These are phyloP conservation scores for Megacollybia marginata DNA, from an alignment of 768 basidiomycete species.

Conservation along the genomic window DNA sequence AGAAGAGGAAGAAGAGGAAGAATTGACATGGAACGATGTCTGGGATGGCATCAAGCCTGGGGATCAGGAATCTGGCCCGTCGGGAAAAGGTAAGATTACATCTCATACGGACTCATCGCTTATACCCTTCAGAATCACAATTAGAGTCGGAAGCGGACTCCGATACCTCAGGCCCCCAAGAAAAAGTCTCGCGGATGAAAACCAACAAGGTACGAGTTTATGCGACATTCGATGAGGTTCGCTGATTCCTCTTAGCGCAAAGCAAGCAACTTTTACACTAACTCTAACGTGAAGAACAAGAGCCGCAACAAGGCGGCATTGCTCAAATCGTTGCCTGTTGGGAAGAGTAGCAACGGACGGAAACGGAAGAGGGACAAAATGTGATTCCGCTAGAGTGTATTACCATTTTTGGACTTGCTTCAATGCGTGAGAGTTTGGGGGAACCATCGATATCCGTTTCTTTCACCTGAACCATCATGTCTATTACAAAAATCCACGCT, in stretches of 20 bases:
- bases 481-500: slow-evolving; percentile 85
- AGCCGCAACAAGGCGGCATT: slow-evolving; percentile 59
- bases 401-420: too few relatives aligned
- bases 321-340: slow-evolving; percentile 48
- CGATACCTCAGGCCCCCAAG: slow-evolving; percentile 21
- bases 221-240: too few relatives aligned
- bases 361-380: neutral
- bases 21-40: slow-evolving; percentile 82
- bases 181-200: slow-evolving; percentile 58
- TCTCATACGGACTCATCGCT: too few relatives aligned
- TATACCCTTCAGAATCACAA: neutral
- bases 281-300: slow-evolving; percentile 83
- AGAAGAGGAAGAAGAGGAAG: slow-evolving; percentile 32
- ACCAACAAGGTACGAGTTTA: slow-evolving; percentile 70
- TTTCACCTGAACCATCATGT: slow-evolving; percentile 49
- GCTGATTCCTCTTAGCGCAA: slow-evolving; percentile 51
- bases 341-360: slow-evolving; percentile 30
- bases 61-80: slow-evolving; percentile 13
- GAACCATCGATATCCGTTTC: neutral
- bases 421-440: too few relatives aligned
- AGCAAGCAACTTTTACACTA: slow-evolving; percentile 82
- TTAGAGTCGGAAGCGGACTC: slow-evolving; percentile 16
- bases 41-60: slow-evolving; percentile 49
- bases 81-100: too few relatives aligned
- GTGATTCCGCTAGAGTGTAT: too few relatives aligned